phyloP scores from a whole-genome alignment of 148 eudicot genomes.

The Bassia scoparia region DNA sequence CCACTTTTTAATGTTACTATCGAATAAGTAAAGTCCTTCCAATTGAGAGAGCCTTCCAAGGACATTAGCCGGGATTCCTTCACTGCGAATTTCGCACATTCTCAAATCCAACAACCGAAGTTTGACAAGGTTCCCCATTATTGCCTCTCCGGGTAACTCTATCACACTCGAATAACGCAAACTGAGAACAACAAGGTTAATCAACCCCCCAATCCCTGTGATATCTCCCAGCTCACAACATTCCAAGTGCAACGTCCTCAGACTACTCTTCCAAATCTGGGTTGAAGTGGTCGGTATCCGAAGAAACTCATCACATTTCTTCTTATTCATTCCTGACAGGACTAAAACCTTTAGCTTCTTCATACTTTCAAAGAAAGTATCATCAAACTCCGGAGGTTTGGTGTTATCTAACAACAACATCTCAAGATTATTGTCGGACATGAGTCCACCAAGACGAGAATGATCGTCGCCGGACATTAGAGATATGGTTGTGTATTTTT shows the following conservation, averaged over 20 bases:
- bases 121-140: background rate
- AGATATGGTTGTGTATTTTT: conserved; percentile 9
- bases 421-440: conserved; percentile 2
- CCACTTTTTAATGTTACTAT: background rate
- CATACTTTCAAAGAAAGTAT: conserved; percentile 11
- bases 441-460: conserved; percentile 2
- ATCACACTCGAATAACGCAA: background rate
- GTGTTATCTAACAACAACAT: conserved; percentile 13
- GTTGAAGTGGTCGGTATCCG: conserved; percentile 5
- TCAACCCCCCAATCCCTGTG: conserved; percentile 5
- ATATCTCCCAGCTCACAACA: conserved; percentile 10
- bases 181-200: conserved; percentile 16
- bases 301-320: background rate
- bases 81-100: background rate
- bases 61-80: conserved; percentile 6
- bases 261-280: background rate
- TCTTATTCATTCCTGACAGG: background rate
- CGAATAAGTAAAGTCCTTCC: conserved; percentile 19
- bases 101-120: conserved; percentile 22
- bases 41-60: conserved; percentile 10
- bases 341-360: conserved; percentile 4
- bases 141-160: background rate
- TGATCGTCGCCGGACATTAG: conserved; percentile 6
- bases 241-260: conserved; percentile 17
- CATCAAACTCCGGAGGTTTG: background rate